These are phyloP conservation scores for Eucalyptus melliodora DNA, from an alignment of 345 rosid species.

Conservation along the genomic window DNA sequence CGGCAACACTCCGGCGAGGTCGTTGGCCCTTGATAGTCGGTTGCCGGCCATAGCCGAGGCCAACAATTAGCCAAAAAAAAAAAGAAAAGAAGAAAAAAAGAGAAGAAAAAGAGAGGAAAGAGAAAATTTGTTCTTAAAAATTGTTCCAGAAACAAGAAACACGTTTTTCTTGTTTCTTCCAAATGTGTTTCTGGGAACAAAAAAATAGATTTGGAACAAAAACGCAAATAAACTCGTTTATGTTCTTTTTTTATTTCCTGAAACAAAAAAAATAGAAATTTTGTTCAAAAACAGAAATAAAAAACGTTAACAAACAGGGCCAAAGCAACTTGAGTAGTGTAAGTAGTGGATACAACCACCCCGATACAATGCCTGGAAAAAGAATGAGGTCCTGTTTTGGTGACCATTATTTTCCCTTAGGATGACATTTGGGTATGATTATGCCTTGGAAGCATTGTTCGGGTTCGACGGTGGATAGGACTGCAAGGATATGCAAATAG, in stretches of 20 bases:
- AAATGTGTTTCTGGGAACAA: rapidly evolving
- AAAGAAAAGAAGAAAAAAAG: rapidly evolving
- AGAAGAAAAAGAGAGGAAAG: no score
- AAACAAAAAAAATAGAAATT: no score
- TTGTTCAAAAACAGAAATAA: no score
- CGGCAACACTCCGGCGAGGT: no score
- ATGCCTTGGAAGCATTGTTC: neutral
- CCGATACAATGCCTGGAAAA: neutral
- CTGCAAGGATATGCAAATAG: neutral
- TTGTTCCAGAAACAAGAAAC: no score
- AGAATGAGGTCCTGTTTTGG: neutral
- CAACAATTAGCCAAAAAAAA: rapidly evolving
- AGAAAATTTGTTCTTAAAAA: no score
- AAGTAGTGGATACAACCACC: neutral
- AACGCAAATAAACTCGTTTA: no score
- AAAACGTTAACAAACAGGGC: no score
- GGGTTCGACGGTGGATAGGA: neutral
- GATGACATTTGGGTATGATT: neutral
- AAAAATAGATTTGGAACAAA: no score
- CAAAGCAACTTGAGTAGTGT: neutral
- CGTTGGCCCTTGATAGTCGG: rapidly evolving
- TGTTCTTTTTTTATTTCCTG: no score
- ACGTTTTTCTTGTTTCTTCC: no score
- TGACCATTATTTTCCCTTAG: neutral
- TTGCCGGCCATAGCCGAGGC: rapidly evolving